phyloP scores from a whole-genome alignment of 148 eudicot species.

The Persicaria maculosa region DNA sequence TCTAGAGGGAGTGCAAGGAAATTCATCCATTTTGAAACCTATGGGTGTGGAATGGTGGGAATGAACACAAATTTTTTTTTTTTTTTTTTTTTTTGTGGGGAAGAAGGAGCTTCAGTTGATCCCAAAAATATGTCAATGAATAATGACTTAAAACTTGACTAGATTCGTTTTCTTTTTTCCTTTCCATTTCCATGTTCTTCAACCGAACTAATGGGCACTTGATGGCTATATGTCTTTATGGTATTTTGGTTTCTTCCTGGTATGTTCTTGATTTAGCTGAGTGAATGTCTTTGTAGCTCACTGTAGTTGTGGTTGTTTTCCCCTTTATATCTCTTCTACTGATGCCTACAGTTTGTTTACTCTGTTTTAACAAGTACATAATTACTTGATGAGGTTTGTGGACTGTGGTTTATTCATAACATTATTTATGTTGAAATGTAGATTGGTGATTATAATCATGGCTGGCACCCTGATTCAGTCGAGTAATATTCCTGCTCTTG shows the following conservation, averaged over 20 bases:
- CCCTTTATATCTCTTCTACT: background rate
- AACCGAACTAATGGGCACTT: background rate
- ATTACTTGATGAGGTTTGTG: background rate
- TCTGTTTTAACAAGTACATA: background rate
- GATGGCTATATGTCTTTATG: background rate
- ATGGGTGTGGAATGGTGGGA: too few species aligned
- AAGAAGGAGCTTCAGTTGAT: too few species aligned
- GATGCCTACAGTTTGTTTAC: background rate
- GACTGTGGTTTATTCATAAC: background rate
- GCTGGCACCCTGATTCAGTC: slow-evolving; percentile 76
- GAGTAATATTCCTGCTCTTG: slow-evolving; percentile 50
- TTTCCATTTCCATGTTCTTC: background rate
- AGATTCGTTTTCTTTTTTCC: too few species aligned
- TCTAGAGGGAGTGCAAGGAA: too few species aligned
- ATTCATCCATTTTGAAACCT: too few species aligned
- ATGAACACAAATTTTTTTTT: too few species aligned
- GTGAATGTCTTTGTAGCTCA: background rate
- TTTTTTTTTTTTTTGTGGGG: too few species aligned
- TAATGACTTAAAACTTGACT: too few species aligned
- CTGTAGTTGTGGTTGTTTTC: background rate
- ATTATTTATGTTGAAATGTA: background rate
- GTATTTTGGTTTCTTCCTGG: background rate
- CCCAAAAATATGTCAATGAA: too few species aligned
- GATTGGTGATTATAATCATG: slow-evolving; percentile 30
- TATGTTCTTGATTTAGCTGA: background rate